Evolutionary conservation across 1,284 basidiomycete genomes (phyloP).

Genomic region (Apiotrichum brassicae): DNA sequence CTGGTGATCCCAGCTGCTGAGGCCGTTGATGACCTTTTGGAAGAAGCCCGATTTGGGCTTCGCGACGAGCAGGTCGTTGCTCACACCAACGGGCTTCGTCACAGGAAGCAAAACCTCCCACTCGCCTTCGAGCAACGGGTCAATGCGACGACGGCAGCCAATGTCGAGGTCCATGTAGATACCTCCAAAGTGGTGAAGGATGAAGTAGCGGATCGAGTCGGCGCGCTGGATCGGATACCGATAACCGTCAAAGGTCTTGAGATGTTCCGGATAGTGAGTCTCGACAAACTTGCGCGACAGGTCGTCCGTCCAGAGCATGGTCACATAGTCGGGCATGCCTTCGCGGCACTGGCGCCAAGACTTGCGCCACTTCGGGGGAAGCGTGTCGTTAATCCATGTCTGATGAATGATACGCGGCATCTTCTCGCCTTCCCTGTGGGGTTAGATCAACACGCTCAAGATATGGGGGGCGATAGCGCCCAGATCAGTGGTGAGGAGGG

Average conservation of each 20-base stretch:
- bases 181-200: conserved; percentile 91
- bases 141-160: conserved; percentile 83
- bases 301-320: conserved; percentile 96
- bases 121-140: conserved; percentile 66
- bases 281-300: conserved; percentile 83
- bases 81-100: conserved; percentile 93
- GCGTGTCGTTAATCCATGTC: conserved; percentile 89
- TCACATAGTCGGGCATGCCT: conserved; percentile 93
- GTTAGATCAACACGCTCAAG: too few relatives aligned
- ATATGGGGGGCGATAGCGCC: too few relatives aligned
- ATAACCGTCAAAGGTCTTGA: conserved; percentile 88
- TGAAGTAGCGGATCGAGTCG: conserved; percentile 95
- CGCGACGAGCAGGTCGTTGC: conserved; percentile 94
- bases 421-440: conserved; percentile 51
- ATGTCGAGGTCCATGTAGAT: conserved; percentile 97
- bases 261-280: conserved; percentile 81
- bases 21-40: conserved; percentile 84
- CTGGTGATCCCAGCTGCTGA: conserved; percentile 85
- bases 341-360: conserved; percentile 73
- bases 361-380: conserved; percentile 76
- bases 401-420: conserved; percentile 94
- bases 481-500: neutral
- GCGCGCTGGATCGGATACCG: conserved; percentile 92
- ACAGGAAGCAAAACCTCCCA: conserved; percentile 87
- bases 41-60: conserved; percentile 82